Evolutionary conservation across 371 early-diverging fungal species (phyloP), one percentile per base, ranked within the genome.

Genomic region (Lichtheimia hyalospora): DNA sequence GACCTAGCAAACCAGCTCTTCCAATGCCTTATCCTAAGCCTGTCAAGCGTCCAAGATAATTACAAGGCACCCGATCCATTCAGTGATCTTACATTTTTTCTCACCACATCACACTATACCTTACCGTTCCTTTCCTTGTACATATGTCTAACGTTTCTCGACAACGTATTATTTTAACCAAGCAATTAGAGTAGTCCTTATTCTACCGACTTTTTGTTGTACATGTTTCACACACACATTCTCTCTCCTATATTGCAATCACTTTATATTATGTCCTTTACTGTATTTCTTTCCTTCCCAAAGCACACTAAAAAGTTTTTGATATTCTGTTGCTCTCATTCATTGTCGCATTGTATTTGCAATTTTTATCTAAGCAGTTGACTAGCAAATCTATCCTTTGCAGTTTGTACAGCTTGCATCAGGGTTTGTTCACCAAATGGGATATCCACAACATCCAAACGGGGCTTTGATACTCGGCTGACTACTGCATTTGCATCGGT

Each of bases 371-470:
- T 82, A 55, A 93, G 73, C 52, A 95, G 68, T 52, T 90, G 87
- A 57, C 85, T 81, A 48, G 93, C 86, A 68, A 97, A 77, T 78
- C 89, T 87, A 61, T 96, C 96, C 71, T 89, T 91, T 52, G 95
- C 97, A 24, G 88, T 89, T 73, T 92, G 89, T 75, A 93, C 91
- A 28, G 94, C 96, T 66, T 94, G 92, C 49, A 92, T 68, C 56
- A 97, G 68, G 0, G 96, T 88, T 77, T 96, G 96, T 74, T 98
- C 98, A 57, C 90, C 87, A 57, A 97, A 73, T 21, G 92, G 91
- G 54, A 96, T 89, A 66, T 90, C 93, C 21, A 87, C 87, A 25
- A 83, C 73, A 58, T 92, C 92, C 50, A 82, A 76, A 54, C 88
- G 86, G 60, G 92, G 92, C 75, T 92, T 94, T 24, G 96, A 92